Conservation (phyloP, 2,329 filamentous ascomycete species). For the Endoconidiophora polonica region DNA sequence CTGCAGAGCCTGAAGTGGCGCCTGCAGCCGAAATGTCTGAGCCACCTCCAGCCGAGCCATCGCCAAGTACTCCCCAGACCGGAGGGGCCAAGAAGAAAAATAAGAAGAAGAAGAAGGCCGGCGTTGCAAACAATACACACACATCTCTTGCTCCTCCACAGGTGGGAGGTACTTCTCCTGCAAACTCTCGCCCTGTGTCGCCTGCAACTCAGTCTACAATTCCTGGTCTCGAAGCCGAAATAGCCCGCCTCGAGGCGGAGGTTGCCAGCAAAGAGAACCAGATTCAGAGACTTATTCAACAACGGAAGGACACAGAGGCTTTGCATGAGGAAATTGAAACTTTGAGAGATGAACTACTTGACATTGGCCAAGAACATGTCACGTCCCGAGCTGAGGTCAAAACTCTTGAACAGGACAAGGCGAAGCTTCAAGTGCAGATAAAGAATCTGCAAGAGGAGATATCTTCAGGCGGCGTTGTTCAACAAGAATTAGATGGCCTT, state of each 20-base stretch:
- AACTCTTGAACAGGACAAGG: slow-evolving; percentile 37
- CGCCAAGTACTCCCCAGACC: slow-evolving; percentile 15
- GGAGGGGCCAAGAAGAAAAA: slow-evolving; percentile 49
- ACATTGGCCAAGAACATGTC: slow-evolving; percentile 69
- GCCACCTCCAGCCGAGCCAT: slow-evolving; percentile 17
- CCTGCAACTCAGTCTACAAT: neutral
- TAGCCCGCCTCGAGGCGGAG: slow-evolving; percentile 34
- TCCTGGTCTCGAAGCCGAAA: slow-evolving; percentile 29
- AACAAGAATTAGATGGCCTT: slow-evolving; percentile 13
- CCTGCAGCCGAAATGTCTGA: slow-evolving; percentile 16
- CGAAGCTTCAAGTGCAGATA: slow-evolving; percentile 31
- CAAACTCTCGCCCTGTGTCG: slow-evolving; percentile 3
- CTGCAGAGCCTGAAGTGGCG: slow-evolving; percentile 14
- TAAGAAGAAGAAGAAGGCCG: slow-evolving; percentile 78
- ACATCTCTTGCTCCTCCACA: slow-evolving; percentile 18
- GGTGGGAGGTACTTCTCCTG: slow-evolving; percentile 13
- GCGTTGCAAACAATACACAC: slow-evolving; percentile 28
- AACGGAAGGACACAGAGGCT: slow-evolving; percentile 60
- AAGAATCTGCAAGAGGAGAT: slow-evolving; percentile 56
- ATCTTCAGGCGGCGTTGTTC: slow-evolving; percentile 11
- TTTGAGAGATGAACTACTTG: slow-evolving; percentile 61
- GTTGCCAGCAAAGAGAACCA: slow-evolving; percentile 50
- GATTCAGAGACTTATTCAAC: slow-evolving; percentile 54
- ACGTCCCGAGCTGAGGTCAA: slow-evolving; percentile 65
- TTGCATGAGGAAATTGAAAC: slow-evolving; percentile 74